Base-by-base conservation (phyloP, 1,139 yeast genomes). In the Yamadazyma sp. region DNA sequence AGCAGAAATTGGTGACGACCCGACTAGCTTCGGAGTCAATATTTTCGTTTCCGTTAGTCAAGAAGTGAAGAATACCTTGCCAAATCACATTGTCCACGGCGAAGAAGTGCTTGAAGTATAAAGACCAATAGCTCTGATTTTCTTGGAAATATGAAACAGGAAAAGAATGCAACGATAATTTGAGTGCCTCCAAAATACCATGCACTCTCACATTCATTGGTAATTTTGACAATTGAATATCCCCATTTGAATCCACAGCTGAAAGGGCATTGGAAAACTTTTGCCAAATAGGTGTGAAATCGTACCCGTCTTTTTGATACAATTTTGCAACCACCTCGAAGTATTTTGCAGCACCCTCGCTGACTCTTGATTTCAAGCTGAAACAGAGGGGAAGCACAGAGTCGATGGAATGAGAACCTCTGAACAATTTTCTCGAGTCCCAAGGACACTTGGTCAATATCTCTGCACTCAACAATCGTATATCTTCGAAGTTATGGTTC, bases 331-430 rank as follows among this genome's bases (percentile, higher is more conserved):
- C 46, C 45, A 83, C 72, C 48, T 76, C 78, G 31, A 83, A 62
- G 11, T 83, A 63, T 32, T 81, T 73, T 0, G 96, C 91, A 8
- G 94, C 96, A 18, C 91, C 83, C 46, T 91, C 97, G 37, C 89
- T 84, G 44, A 73, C 79, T 42, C 89, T 75, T 17, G 91, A 94
- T 35, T 81, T 77, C 49, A 78, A 66, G 37, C 79, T 81, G 5
- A 64, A 54, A 36, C 87, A 58, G 56, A 81, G 63, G 0, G 54
- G 45, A 17, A 73, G 48, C 0, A 83, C 17, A 10, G 24, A 37
- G 18, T 17, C 17, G 4, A 11, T 11, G 5, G n/a, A 9, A 34
- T 26, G 27, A 8, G 18, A 4, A 12, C 18, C 24, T 17, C 5
- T 17, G 10, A 30, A 12, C 5, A 9, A 4, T 7, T 26, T 12